Evolutionary conservation across 768 basidiomycete genomes (phyloP), one percentile per base, ranked within the genome.

Genomic region (Heimioporus sp.): DNA sequence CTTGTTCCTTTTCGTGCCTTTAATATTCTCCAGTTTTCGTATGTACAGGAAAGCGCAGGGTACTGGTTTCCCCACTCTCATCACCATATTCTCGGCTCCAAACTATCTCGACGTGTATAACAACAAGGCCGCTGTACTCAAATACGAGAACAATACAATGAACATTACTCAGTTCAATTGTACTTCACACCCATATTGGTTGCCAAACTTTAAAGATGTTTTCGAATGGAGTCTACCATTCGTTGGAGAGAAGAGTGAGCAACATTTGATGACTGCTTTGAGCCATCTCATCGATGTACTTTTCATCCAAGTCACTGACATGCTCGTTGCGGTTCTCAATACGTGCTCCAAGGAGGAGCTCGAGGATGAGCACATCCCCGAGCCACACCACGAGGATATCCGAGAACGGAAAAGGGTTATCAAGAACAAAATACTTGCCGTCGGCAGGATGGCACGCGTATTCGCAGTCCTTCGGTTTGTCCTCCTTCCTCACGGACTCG

Each of bases 151-250:
- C 70, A 95, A 93, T 73, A 94, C 90, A 50, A 94, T 97, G 75
- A 97, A 92, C 46, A 96, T 98, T 53, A 80, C 93, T 51, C 91
- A 93, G 66, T 94, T 89, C 62, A 86, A 87, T 65, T 80, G 78
- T 46, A 82, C 75, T 31, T 78, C 86, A n/a, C 91, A 94, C 62
- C 91, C 91, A 5, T 97, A 92, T 69, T 95, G 93, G 92, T 68
- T 98, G 30, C 95, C 95, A 0, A 97, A 97, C 73, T 97, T 97
- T 62, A 95, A 95, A 83, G 92, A 98, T 64, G 94, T 92, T 30
- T 98, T 98, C 66, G 96, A 94, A 11, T 98, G 95, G 96, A 92
- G 89, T 78, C 68, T 98, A 51, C 96, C 96, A 0, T 98, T 98
- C 66, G 94, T 98, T 5, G 95, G 94, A 47, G 86, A 92, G 57